Percentiles rank a stretch among this genome's conserved stretches.
phyloP scores from a whole-genome alignment of 768 basidiomycete species.

The Russula sp. region DNA sequence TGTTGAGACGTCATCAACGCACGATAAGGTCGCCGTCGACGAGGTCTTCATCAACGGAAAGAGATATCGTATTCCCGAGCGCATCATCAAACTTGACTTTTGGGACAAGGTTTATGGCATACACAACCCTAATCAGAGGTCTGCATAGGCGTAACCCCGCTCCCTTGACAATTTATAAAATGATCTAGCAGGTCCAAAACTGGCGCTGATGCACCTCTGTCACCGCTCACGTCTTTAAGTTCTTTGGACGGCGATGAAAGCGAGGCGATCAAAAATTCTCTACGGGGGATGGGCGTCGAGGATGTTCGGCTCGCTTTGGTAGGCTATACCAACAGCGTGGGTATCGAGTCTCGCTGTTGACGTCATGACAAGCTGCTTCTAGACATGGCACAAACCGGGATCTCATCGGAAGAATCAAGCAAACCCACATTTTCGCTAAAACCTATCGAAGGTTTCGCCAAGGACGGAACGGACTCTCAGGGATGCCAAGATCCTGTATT shows the following conservation, averaged over 20 bases:
- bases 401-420: slow-evolving; percentile 10
- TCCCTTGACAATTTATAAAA: slow-evolving; percentile 2
- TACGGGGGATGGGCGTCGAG: slow-evolving; percentile 24
- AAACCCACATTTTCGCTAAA: slow-evolving; percentile 6
- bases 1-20: slow-evolving; percentile 49
- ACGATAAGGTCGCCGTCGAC: slow-evolving; percentile 58
- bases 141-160: not conserved
- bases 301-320: slow-evolving; percentile 29
- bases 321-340: not conserved
- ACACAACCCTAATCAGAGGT: slow-evolving; percentile 23
- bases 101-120: slow-evolving; percentile 69
- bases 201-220: slow-evolving; percentile 30
- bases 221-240: slow-evolving; percentile 34
- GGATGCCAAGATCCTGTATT: not conserved
- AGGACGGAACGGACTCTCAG: slow-evolving; percentile 1
- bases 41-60: slow-evolving; percentile 86
- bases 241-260: slow-evolving; percentile 28
- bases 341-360: not conserved
- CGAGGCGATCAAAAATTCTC: slow-evolving; percentile 15
- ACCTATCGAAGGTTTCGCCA: not conserved
- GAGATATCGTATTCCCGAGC: slow-evolving; percentile 90
- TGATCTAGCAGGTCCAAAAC: slow-evolving; percentile 19
- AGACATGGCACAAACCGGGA: slow-evolving; percentile 23
- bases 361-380: slow-evolving; percentile 23
- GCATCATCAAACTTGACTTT: slow-evolving; percentile 89